Evolutionary conservation across 164 flowering plant species (phyloP), one percentile per base, ranked within the genome.

Genomic region (Piper betle): DNA sequence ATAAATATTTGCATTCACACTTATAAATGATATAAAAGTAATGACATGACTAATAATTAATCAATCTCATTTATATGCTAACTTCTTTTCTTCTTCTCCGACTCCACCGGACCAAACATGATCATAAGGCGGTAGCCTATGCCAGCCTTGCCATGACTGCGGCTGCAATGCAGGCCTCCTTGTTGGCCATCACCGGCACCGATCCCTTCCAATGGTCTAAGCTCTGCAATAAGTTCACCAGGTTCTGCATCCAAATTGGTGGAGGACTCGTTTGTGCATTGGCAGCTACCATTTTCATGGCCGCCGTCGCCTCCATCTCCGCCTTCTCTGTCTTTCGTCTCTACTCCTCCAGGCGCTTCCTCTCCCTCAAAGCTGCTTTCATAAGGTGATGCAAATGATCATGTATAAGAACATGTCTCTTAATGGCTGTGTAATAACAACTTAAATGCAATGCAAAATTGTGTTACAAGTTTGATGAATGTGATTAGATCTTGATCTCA

Each of bases 241-340:
- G 84, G 39, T 91, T 88, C 68, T 91, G 97, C 69, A 1, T 61
- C 60, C 91, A 88, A 67, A 65, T 86, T 3, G 92, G 84, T 3
- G 87, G 83, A 0, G 76, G 81, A 1, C 59, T 88, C 6, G 3
- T 67, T 6, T 80, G 78, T 53, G 80, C 81, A 46, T 64, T 56
- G 37, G 5, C 66, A 3, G 82, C 90, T 0, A 65, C 69, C 2
- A 0, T 80, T 16, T 15, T 79, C 0, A 69, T 88, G 84, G 71
- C 63, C 18, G 53, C 65, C 0, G 57, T 81, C 5, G 71, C 91
- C 1, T 68, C 69, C 46, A 59, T 83, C 43, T 84, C 96, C 0
- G 86, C 87, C 50, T 84, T 74, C 79, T 72, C 69, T 59, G 63
- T 91, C 25, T 91, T 86, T 57, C 69, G 93, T 61, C 74, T 75